phyloP scores from a whole-genome alignment of 768 basidiomycete genomes.

The Hemileccinum impolitum region DNA sequence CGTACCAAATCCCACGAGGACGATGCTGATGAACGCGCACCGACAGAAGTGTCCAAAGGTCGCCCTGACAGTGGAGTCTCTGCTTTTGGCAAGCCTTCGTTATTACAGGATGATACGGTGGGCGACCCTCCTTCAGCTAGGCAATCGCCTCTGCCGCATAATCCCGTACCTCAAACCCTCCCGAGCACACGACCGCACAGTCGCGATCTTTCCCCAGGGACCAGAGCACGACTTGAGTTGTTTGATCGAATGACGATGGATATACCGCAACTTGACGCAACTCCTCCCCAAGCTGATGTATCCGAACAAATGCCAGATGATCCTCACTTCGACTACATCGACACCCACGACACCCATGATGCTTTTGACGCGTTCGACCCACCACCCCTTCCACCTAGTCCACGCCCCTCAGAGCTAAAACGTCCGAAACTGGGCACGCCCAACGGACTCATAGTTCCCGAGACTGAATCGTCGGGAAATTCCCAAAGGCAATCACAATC shows the following conservation, averaged over 20 bases:
- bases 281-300: background rate
- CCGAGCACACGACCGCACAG: background rate
- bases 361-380: background rate
- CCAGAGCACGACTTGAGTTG: slow-evolving; percentile 25
- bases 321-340: background rate
- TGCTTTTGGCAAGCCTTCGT: background rate
- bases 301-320: background rate
- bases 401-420: slow-evolving; percentile 4
- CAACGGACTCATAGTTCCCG: slow-evolving; percentile 29
- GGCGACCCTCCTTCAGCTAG: background rate
- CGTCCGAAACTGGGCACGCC: background rate
- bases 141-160: background rate
- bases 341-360: background rate
- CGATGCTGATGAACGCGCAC: background rate
- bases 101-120: background rate
- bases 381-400: slow-evolving; percentile 1
- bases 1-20: background rate
- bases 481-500: slow-evolving; percentile 20
- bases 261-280: background rate
- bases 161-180: slow-evolving; percentile 4
- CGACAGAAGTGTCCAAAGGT: background rate
- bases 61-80: background rate
- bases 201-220: slow-evolving; percentile 26
- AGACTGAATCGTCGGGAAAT: slow-evolving; percentile 29
- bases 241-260: slow-evolving; percentile 27